A percentile compares a stretch with the other conserved stretches of the same genome.
Evolutionary conservation across 208 protist genomes (phyloP).

Genomic region (Novymonas esmeraldas): DNA sequence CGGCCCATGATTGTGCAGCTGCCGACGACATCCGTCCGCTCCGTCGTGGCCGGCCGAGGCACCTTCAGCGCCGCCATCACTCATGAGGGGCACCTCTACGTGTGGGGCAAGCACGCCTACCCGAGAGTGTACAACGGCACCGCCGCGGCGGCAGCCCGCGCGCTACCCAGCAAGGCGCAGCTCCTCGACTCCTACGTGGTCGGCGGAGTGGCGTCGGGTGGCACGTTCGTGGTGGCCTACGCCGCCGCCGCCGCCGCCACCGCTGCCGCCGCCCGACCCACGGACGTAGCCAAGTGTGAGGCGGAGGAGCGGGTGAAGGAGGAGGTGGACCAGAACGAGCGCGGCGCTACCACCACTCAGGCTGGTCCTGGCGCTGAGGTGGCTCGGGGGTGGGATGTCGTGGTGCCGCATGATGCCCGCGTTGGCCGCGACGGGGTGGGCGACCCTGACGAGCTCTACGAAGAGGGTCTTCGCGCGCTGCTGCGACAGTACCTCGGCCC

Average conservation of each 20-base stretch:
- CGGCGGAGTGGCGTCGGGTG: constrained; percentile 43
- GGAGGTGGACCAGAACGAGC: constrained; percentile 4
- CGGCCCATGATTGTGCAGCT: constrained; percentile 51
- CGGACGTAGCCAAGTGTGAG: not conserved
- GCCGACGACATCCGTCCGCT: constrained; percentile 30
- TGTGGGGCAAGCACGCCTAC: constrained; percentile 80
- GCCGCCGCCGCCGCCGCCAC: constrained; percentile 23
- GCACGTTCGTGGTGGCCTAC: constrained; percentile 61
- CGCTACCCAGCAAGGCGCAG: constrained; percentile 31
- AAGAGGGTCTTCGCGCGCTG: constrained; percentile 44
- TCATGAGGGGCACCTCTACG: constrained; percentile 51
- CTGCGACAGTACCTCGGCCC: constrained; percentile 68
- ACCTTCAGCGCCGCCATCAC: constrained; percentile 44
- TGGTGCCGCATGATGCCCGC: constrained; percentile 75
- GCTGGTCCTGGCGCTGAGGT: not conserved
- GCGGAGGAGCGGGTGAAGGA: not conserved
- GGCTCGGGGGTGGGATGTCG: constrained; percentile 59
- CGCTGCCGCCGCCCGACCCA: not conserved
- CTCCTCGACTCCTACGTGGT: constrained; percentile 43
- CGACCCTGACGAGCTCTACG: constrained; percentile 51
- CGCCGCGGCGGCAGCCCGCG: constrained; percentile 27
- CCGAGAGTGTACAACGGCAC: constrained; percentile 61
- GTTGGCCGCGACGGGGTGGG: constrained; percentile 30
- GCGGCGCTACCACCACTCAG: too few relatives aligned
- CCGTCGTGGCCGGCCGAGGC: constrained; percentile 57